Evolutionary conservation across 176 grass and related monocot genomes (phyloP).

Genomic region (Olyra latifolia): DNA sequence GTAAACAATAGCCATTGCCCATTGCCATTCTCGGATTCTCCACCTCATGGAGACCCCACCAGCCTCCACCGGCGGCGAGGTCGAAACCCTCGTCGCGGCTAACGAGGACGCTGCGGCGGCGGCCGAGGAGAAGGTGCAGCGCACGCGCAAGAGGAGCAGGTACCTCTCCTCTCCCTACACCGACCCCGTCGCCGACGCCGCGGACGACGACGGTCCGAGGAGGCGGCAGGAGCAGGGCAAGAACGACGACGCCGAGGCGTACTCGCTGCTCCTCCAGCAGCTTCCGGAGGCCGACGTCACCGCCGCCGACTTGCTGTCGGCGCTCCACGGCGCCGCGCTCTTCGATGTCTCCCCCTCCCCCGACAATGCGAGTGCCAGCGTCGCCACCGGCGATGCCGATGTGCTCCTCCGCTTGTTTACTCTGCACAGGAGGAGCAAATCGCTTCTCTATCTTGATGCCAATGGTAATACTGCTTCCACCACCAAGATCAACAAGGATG

Average conservation of each 20-base stretch:
- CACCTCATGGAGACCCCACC: not conserved
- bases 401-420: constrained; percentile 24
- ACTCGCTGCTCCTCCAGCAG: not conserved
- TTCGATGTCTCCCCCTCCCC: not conserved
- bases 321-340: constrained; percentile 22
- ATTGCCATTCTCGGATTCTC: not conserved
- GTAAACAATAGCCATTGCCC: not conserved
- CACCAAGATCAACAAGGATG: not conserved
- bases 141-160: constrained; percentile 82
- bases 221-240: not conserved
- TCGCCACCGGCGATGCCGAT: not conserved
- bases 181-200: not conserved
- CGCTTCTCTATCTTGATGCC: not conserved
- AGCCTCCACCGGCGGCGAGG: not conserved
- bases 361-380: not conserved
- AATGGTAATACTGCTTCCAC: not conserved
- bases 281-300: constrained; percentile 9
- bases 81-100: not conserved
- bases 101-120: not conserved
- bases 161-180: constrained; percentile 74
- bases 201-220: not conserved
- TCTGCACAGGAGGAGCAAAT: constrained; percentile 15
- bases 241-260: not conserved
- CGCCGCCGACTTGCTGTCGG: constrained; percentile 22
- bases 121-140: constrained; percentile 34